These are phyloP conservation scores for Mycena metata DNA, from an alignment of 768 basidiomycete genomes.

Conservation along the genomic window DNA sequence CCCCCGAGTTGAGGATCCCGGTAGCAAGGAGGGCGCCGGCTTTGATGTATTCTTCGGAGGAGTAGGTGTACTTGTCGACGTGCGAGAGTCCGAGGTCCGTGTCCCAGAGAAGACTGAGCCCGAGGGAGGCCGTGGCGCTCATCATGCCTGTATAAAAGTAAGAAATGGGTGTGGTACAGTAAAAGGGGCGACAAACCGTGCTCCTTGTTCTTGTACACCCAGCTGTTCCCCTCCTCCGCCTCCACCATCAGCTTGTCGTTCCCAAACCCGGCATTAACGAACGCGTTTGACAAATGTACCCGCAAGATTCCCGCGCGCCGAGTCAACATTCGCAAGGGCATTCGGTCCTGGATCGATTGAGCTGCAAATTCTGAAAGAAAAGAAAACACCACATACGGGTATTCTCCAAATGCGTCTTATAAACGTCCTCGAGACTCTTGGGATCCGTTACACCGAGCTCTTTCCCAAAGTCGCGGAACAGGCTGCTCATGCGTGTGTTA, in stretches of 20 bases:
- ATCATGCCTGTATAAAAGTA: too few relatives aligned
- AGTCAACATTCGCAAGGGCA: constrained; percentile 85
- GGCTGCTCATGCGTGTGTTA: too few relatives aligned
- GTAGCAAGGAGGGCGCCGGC: too few relatives aligned
- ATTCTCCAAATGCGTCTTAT: constrained; percentile 95
- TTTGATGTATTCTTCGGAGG: too few relatives aligned
- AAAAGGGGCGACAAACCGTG: constrained; percentile 69
- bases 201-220: constrained; percentile 99
- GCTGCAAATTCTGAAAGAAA: constrained; percentile 2
- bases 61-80: too few relatives aligned
- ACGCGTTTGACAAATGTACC: constrained; percentile 99
- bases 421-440: constrained; percentile 97
- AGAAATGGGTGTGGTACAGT: too few relatives aligned
- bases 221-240: constrained; percentile 95
- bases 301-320: constrained; percentile 93
- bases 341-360: constrained; percentile 62
- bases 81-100: too few relatives aligned
- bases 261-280: constrained; percentile 98
- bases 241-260: constrained; percentile 99
- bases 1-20: too few relatives aligned
- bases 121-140: too few relatives aligned
- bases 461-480: too few relatives aligned
- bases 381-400: constrained; percentile 64
- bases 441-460: too few relatives aligned
- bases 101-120: too few relatives aligned